These are phyloP conservation scores for Porphyrellus cyaneotinctus DNA, from an alignment of 768 basidiomycete species.

Conservation along the genomic window DNA sequence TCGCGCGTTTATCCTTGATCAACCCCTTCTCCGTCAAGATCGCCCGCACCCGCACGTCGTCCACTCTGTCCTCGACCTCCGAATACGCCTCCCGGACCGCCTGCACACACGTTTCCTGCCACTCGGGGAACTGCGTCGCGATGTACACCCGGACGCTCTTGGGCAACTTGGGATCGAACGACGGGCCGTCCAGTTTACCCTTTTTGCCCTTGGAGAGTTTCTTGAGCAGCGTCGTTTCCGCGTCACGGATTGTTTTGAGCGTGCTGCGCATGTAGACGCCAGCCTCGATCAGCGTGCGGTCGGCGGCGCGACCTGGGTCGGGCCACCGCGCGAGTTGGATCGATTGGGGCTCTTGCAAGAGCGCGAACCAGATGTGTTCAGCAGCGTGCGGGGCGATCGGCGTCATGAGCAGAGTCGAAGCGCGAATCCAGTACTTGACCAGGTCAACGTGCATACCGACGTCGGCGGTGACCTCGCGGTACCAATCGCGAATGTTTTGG, in stretches of 20 bases:
- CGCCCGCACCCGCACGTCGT: constrained; percentile 76
- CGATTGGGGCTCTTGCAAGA: constrained; percentile 70
- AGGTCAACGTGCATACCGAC: constrained; percentile 90
- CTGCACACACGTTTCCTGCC: constrained; percentile 85
- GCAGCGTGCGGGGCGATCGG: constrained; percentile 94
- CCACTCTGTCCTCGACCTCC: constrained; percentile 57
- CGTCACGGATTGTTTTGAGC: constrained; percentile 89
- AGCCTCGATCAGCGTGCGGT: constrained; percentile 65
- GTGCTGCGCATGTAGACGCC: constrained; percentile 84
- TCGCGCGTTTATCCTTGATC: constrained; percentile 92
- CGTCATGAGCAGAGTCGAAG: constrained; percentile 71
- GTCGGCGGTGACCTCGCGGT: constrained; percentile 86
- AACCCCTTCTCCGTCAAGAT: constrained; percentile 65
- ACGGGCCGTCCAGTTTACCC: constrained; percentile 38
- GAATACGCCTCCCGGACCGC: constrained; percentile 67
- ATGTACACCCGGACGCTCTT: constrained; percentile 89
- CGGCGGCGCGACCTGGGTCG: constrained; percentile 52
- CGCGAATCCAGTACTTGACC: constrained; percentile 78
- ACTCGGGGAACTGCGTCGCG: constrained; percentile 85
- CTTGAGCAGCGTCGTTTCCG: constrained; percentile 75
- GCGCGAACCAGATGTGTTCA: constrained; percentile 80
- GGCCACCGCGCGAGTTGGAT: constrained; percentile 88
- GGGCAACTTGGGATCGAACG: constrained; percentile 81
- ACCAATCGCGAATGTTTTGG: constrained; percentile 90
- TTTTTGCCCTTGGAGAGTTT: constrained; percentile 77